Base-by-base conservation (phyloP, 208 protist species). In the Wallacemonas sp. region DNA sequence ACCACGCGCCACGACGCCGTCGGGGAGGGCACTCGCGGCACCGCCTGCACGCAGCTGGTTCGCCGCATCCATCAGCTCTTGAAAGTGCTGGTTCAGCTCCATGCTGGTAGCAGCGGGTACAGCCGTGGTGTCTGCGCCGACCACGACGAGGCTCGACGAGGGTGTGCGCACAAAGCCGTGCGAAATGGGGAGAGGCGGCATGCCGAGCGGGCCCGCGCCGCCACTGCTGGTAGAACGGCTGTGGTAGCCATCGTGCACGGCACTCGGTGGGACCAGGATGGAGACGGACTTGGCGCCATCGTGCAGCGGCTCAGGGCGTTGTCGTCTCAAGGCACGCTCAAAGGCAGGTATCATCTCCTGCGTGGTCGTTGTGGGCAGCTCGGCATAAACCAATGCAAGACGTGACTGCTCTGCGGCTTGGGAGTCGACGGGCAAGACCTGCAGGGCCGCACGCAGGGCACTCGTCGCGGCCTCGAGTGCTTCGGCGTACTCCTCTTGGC, bases 401-500 rank as follows among this genome's bases (percentile, higher is more conserved):
- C 82, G 64, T 2, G 69, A 72, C 21, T 70, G 54, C 28, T 83
- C 68, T n/a, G 62, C 36, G 19, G 55, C 47, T 28, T 15, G 21
- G 45, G 61, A 49, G 55, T 26, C 46, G 46, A 49, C 45, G 8
- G 64, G 44, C 6, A 67, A 44, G 15, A 79, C 41, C n/a, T 84
- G 79, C 30, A 89, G 54, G 19, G 80, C 70, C 1, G 44, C 39
- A 39, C 74, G 74, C 21, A 94, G 68, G 3, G 84, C 73, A 0
- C 68, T 70, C 17, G 80, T 69, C 30, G 82, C 88, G 27, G 73
- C 68, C 61, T 68, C 69, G 2, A 94, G 64, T 44, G 88, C 82
- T 49, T 91, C 72, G 2, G 58, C 70, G 65, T 91, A 94, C 66
- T 94, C 88, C n/a, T 66, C 71, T 53, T 86, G 70, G 22, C 72